A percentile compares a stretch with the other conserved stretches of the same genome.
phyloP scores from a whole-genome alignment of 1,284 basidiomycete genomes.

The Xerocomus minutiporus region DNA sequence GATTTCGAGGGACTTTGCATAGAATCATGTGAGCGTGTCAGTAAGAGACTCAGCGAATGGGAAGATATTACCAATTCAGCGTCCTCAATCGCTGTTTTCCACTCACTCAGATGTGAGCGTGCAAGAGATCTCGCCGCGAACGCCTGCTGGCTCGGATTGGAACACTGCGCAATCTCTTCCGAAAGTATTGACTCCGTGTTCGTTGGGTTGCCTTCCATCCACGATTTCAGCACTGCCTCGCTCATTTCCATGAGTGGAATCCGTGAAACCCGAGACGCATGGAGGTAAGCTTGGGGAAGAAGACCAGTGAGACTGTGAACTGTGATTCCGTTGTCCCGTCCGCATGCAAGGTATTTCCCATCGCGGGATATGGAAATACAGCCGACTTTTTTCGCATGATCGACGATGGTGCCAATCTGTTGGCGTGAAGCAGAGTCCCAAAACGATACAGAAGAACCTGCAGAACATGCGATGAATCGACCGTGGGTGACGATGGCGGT shows the following conservation, averaged over 20 bases:
- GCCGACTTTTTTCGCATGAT: not conserved
- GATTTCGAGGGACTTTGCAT: conserved; percentile 1
- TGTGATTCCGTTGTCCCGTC: not conserved
- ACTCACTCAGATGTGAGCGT: not conserved
- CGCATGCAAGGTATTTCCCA: conserved; percentile 2
- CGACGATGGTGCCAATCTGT: not conserved
- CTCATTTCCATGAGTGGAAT: not conserved
- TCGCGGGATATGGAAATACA: conserved; percentile 1
- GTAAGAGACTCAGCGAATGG: too few relatives aligned
- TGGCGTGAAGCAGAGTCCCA: conserved; percentile 3
- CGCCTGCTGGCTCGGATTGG: not conserved
- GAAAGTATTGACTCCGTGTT: not conserved
- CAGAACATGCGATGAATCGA: not conserved
- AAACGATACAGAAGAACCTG: conserved; percentile 1
- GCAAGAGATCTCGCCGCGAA: not conserved
- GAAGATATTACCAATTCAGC: not conserved
- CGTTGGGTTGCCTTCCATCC: not conserved
- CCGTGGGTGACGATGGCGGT: not conserved
- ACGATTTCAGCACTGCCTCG: not conserved
- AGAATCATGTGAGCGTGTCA: not conserved
- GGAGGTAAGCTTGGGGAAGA: not conserved
- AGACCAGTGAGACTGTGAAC: not conserved
- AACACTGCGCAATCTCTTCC: not conserved
- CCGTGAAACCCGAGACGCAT: not conserved
- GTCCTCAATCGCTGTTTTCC: not conserved